Percentiles rank a stretch among this genome's conserved stretches.
Evolutionary conservation across 345 rosid species (phyloP).

Genomic region (Jatropha curcas): DNA sequence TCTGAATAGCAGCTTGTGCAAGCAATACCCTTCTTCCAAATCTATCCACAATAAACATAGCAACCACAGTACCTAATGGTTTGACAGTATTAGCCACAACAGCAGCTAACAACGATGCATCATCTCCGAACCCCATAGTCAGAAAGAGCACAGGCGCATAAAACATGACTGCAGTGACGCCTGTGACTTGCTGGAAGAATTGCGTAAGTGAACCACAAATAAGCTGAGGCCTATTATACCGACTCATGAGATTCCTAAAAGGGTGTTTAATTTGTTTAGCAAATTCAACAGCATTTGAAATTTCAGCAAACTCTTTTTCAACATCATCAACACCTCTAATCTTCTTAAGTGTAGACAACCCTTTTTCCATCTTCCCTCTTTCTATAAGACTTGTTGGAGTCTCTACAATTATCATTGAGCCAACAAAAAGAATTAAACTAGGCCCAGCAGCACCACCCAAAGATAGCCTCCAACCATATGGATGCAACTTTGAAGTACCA

Average conservation of each 20-base stretch:
- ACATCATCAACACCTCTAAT: slow-evolving; percentile 59
- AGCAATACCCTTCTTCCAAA: slow-evolving; percentile 44
- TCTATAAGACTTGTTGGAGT: slow-evolving; percentile 69
- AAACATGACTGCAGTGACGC: slow-evolving; percentile 54
- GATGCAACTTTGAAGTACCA: slow-evolving; percentile 20
- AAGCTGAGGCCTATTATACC: slow-evolving; percentile 48
- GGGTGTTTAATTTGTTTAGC: slow-evolving; percentile 47
- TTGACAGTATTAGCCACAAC: slow-evolving; percentile 43
- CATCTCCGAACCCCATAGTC: slow-evolving; percentile 48
- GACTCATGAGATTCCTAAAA: slow-evolving; percentile 38
- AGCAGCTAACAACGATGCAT: slow-evolving; percentile 48
- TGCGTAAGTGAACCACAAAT: slow-evolving; percentile 50
- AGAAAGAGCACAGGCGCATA: slow-evolving; percentile 57
- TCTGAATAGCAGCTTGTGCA: slow-evolving; percentile 34
- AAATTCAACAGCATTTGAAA: slow-evolving; percentile 43
- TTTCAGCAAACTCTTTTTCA: slow-evolving; percentile 46
- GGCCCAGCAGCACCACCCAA: slow-evolving; percentile 67
- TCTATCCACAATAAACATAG: slow-evolving; percentile 37
- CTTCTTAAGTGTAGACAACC: slow-evolving; percentile 35
- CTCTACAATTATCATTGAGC: slow-evolving; percentile 60
- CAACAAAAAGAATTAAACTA: slow-evolving; percentile 50
- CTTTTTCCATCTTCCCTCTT: slow-evolving; percentile 48
- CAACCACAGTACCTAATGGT: slow-evolving; percentile 31
- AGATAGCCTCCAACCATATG: slow-evolving; percentile 66
- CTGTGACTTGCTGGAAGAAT: slow-evolving; percentile 72